These are phyloP conservation scores for Cadophora sp. DNA, from an alignment of 2,329 filamentous ascomycete species.

Conservation along the genomic window DNA sequence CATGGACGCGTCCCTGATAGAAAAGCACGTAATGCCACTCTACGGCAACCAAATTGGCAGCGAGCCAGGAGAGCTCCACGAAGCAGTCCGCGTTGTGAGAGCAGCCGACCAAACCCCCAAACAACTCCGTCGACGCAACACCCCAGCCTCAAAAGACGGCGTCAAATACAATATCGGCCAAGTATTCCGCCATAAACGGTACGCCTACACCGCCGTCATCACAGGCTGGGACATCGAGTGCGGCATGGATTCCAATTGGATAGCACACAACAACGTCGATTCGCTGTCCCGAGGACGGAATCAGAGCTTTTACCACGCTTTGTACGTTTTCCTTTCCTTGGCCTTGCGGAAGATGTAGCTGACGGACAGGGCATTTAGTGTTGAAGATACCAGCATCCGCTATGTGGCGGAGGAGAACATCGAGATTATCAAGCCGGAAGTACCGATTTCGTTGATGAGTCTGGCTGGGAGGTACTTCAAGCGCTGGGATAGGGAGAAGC, in stretches of 20 bases:
- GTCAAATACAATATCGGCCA: constrained; percentile 79
- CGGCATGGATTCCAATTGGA: constrained; percentile 64
- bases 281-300: constrained; percentile 61
- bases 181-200: constrained; percentile 82
- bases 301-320: constrained; percentile 83
- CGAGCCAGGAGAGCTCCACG: constrained; percentile 49
- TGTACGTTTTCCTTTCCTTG: constrained; percentile 64
- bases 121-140: constrained; percentile 46
- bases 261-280: constrained; percentile 68
- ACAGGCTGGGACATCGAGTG: constrained; percentile 78
- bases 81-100: constrained; percentile 61
- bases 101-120: constrained; percentile 62
- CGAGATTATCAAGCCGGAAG: constrained; percentile 58
- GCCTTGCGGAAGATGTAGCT: constrained; percentile 26
- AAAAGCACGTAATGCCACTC: constrained; percentile 46
- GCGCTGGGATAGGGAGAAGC: constrained; percentile 72
- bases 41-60: constrained; percentile 42
- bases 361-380: constrained; percentile 52
- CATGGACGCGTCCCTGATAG: constrained; percentile 48
- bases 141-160: constrained; percentile 37
- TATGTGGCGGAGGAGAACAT: constrained; percentile 88
- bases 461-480: constrained; percentile 88
- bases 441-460: constrained; percentile 66
- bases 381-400: constrained; percentile 70
- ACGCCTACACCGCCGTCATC: constrained; percentile 80